These are phyloP conservation scores for Candida suzukii DNA, from an alignment of 805 yeast genomes.

Conservation along the genomic window DNA sequence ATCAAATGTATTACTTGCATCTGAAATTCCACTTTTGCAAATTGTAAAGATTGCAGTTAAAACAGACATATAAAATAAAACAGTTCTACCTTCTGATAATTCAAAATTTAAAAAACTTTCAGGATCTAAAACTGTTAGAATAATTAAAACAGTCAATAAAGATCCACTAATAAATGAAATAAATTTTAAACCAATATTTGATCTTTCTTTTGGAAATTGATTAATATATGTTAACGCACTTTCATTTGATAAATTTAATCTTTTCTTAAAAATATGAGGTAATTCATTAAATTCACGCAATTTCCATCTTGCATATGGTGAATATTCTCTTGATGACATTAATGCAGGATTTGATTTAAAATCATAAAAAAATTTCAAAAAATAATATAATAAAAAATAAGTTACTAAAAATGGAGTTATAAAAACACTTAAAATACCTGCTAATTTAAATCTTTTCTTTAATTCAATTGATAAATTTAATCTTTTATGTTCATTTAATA, in stretches of 20 bases:
- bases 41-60: slow-evolving; percentile 88
- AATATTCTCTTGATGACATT: slow-evolving; percentile 77
- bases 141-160: slow-evolving; percentile 78
- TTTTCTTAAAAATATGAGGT: slow-evolving; percentile 76
- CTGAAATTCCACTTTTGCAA: slow-evolving; percentile 63
- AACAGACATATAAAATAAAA: slow-evolving; percentile 79
- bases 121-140: slow-evolving; percentile 74
- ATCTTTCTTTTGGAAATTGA: slow-evolving; percentile 83
- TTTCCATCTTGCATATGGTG: slow-evolving; percentile 94
- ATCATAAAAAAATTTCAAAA: slow-evolving; percentile 88
- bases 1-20: slow-evolving; percentile 60
- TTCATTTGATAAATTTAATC: slow-evolving; percentile 70
- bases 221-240: slow-evolving; percentile 80
- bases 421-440: slow-evolving; percentile 77
- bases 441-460: slow-evolving; percentile 73
- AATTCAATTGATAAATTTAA: slow-evolving; percentile 62
- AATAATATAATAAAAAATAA: slow-evolving; percentile 76
- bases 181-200: slow-evolving; percentile 49
- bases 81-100: slow-evolving; percentile 71
- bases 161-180: slow-evolving; percentile 79
- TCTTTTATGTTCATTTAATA: slow-evolving; percentile 67
- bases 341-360: slow-evolving; percentile 83
- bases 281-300: slow-evolving; percentile 90
- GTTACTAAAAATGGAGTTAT: slow-evolving; percentile 81
- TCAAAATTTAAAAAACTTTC: slow-evolving; percentile 89